phyloP scores from a whole-genome alignment of 2,329 filamentous ascomycete species.

The Pseudogymnoascus sp. region DNA sequence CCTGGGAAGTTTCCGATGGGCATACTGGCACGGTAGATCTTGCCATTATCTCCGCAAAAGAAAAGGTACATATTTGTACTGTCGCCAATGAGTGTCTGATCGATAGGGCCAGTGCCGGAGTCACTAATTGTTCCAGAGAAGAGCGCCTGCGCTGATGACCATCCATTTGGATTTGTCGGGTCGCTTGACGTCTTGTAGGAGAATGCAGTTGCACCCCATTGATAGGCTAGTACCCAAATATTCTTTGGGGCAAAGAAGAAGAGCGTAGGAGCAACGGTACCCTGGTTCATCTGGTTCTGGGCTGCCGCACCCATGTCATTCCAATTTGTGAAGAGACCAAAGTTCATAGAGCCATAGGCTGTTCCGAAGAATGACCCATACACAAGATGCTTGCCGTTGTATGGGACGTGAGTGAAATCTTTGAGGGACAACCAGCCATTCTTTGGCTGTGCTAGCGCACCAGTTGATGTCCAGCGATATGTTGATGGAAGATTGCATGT shows the following conservation, averaged over 20 bases:
- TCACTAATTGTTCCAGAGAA: conserved; percentile 48
- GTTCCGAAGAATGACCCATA: conserved; percentile 46
- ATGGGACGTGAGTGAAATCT: conserved; percentile 51
- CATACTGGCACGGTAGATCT: conserved; percentile 58
- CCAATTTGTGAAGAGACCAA: conserved; percentile 48
- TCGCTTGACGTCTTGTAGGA: conserved; percentile 52
- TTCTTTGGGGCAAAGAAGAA: conserved; percentile 57
- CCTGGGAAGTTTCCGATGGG: conserved; percentile 55
- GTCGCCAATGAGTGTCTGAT: conserved; percentile 59
- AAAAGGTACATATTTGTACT: conserved; percentile 57
- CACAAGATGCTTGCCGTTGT: conserved; percentile 54
- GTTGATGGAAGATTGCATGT: conserved; percentile 46
- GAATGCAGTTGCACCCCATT: conserved; percentile 56
- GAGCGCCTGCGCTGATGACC: conserved; percentile 47
- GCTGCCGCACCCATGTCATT: conserved; percentile 41
- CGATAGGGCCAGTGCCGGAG: conserved; percentile 49
- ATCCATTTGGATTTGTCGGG: conserved; percentile 50
- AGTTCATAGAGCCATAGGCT: conserved; percentile 52
- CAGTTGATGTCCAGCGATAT: conserved; percentile 49
- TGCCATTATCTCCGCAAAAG: conserved; percentile 60
- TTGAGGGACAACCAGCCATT: conserved; percentile 53
- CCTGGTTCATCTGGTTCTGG: conserved; percentile 44
- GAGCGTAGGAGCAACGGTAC: conserved; percentile 52
- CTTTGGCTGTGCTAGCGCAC: conserved; percentile 43
- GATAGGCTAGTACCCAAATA: conserved; percentile 58